Evolutionary conservation across 441 rosid genomes (phyloP).

Genomic region (Cnidoscolus chayamansa): DNA sequence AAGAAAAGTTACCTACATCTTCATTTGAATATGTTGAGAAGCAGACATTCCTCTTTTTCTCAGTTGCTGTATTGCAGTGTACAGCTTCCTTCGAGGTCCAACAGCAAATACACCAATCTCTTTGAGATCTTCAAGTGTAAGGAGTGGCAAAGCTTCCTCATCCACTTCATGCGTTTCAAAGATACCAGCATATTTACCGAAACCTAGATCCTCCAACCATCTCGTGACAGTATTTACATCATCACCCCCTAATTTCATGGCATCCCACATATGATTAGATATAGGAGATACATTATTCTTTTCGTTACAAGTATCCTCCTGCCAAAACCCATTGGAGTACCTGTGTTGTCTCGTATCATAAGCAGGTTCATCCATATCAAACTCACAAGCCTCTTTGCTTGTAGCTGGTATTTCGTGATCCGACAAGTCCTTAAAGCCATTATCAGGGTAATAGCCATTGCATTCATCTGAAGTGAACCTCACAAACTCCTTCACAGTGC

Average conservation of each 20-base stretch:
- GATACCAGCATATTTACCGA: constrained; percentile 43
- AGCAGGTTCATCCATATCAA: constrained; percentile 26
- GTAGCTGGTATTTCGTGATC: constrained; percentile 26
- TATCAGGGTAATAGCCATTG: constrained; percentile 11
- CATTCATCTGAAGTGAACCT: constrained; percentile 25
- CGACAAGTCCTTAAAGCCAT: constrained; percentile 22
- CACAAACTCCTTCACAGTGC: constrained; percentile 18
- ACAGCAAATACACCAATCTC: constrained; percentile 54
- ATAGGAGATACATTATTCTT: constrained; percentile 19
- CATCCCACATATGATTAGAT: constrained; percentile 25
- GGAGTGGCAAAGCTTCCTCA: constrained; percentile 45
- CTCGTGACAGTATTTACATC: constrained; percentile 31
- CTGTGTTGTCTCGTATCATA: constrained; percentile 16
- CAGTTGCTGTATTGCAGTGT: constrained; percentile 41
- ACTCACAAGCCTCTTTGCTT: constrained; percentile 32
- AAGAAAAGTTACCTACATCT: constrained; percentile 18
- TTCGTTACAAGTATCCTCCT: constrained; percentile 24
- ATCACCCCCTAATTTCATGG: constrained; percentile 9
- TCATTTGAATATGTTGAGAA: constrained; percentile 11
- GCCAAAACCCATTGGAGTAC: constrained; percentile 18
- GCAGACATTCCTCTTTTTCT: constrained; percentile 25
- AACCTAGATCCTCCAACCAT: constrained; percentile 52
- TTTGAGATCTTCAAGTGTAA: constrained; percentile 58
- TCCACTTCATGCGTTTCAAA: constrained; percentile 58
- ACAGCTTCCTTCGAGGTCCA: constrained; percentile 53